Evolutionary conservation across 2,329 filamentous ascomycete genomes (phyloP), one percentile per base, ranked within the genome.

Genomic region (Tolypocladium amazonense): DNA sequence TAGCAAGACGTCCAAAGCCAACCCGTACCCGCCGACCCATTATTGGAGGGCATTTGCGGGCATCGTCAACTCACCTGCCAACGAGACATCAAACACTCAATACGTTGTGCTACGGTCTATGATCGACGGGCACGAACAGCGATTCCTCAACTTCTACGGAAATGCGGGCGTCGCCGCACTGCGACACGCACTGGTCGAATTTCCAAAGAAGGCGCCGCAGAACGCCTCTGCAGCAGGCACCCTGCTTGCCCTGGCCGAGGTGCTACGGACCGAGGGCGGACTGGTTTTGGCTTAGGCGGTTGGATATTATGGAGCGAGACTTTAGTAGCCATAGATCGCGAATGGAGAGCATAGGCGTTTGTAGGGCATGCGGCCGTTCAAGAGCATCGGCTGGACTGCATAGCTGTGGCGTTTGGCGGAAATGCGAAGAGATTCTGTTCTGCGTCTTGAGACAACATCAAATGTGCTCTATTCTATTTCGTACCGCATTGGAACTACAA

Each of bases 121-220:
- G 81, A 83, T 93, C 37, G 81, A 88, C 58, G 83, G 87, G 30
- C 88, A 88, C 62, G 87, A 90, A 63, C 80, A 85, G 58, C 86
- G 88, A 23, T 91, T 97, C 67, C 76, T 97, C 56, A 78, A 80
- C 18, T 90, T 94, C 65, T 99, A 92, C 68, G 93, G 92, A 1
- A 86, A 84, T 56, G 84, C 88, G 9, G 92, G 84, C 0, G 71
- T 89, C n/a, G 88, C 83, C 0, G 85, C 90, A 1, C 71, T 97
- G 64, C 79, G 85, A 43, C 78, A 83, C 57, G 89, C 89, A 0
- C 76, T 93, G 33, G 73, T 94, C n/a, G 87, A 90, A 15, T 87
- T 94, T 56, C 91, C 90, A 0, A 75, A 75, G 33, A 79, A 76
- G 59, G 79, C 79, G 1, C 72, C 76, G 2, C 71, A 75, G 25